Evolutionary conservation across 768 basidiomycete genomes (phyloP).

Genomic region (Termitomyces sp.): DNA sequence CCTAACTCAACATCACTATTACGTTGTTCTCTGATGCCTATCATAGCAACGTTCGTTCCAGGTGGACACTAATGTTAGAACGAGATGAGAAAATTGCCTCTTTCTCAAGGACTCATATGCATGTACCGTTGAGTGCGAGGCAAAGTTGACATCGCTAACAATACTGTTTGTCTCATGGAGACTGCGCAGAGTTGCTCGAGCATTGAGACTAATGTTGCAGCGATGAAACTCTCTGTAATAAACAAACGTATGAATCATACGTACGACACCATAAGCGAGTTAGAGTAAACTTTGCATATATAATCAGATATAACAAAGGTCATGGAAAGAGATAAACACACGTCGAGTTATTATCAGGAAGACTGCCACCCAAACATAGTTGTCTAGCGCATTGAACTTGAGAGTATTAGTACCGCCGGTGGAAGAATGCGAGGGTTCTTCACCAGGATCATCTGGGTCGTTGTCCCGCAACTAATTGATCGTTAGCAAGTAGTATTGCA

Average conservation of each 20-base stretch:
- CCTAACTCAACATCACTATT: neutral
- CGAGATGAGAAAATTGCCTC: neutral
- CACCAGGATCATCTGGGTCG: neutral
- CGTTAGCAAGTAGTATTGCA: neutral
- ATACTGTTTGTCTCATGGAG: neutral
- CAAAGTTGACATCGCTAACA: neutral
- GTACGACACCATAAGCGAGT: neutral
- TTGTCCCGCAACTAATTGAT: neutral
- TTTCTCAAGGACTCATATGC: too few relatives aligned
- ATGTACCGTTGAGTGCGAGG: neutral
- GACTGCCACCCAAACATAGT: neutral
- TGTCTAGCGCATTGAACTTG: neutral
- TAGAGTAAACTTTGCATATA: neutral
- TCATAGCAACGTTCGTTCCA: neutral
- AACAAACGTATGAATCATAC: neutral
- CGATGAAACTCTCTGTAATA: neutral
- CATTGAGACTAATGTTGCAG: neutral
- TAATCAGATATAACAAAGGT: neutral
- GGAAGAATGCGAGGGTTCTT: neutral
- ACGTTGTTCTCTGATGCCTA: neutral
- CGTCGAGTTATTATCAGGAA: neutral
- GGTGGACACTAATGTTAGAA: neutral
- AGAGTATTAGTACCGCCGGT: neutral
- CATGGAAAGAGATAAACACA: neutral
- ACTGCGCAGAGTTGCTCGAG: neutral